phyloP scores from a whole-genome alignment of 768 basidiomycete species.

The Pleurotus platypus region DNA sequence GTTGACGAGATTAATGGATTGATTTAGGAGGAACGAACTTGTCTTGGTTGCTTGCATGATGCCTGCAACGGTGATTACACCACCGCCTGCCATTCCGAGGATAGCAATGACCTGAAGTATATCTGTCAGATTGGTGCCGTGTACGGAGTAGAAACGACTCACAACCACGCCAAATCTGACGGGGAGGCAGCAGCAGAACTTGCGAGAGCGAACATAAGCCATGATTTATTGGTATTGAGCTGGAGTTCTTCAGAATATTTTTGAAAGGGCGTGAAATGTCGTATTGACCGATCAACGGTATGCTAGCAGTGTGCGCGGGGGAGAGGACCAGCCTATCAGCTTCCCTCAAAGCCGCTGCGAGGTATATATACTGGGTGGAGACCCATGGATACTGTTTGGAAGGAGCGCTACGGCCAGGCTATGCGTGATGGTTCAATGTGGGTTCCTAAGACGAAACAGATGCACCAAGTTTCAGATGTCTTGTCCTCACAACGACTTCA shows the following conservation, averaged over 20 bases:
- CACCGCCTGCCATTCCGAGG: slow-evolving; percentile 43
- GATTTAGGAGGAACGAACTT: slow-evolving; percentile 16
- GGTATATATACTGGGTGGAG: slow-evolving; percentile 28
- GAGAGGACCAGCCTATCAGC: slow-evolving; percentile 46
- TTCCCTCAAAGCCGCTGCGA: slow-evolving; percentile 6
- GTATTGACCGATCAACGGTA: slow-evolving; percentile 18
- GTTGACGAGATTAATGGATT: not conserved
- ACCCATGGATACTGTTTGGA: not conserved
- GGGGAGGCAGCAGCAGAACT: slow-evolving; percentile 49
- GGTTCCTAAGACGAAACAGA: slow-evolving; percentile 2
- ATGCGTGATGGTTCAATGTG: not conserved
- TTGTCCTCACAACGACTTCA: not conserved
- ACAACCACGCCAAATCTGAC: slow-evolving; percentile 46
- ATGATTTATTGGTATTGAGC: slow-evolving; percentile 20
- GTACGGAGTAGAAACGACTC: slow-evolving; percentile 14
- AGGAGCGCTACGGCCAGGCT: too few relatives aligned
- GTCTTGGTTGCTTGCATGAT: slow-evolving; percentile 29
- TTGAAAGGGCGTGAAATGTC: slow-evolving; percentile 15
- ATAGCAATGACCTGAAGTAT: slow-evolving; percentile 33
- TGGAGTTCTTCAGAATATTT: slow-evolving; percentile 6
- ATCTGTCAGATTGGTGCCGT: not conserved
- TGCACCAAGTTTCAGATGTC: not conserved
- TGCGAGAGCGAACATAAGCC: slow-evolving; percentile 35
- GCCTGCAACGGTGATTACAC: slow-evolving; percentile 33
- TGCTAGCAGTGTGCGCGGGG: slow-evolving; percentile 17